These are phyloP conservation scores for Nemania serpens DNA, from an alignment of 2,329 filamentous ascomycete genomes.

Conservation along the genomic window DNA sequence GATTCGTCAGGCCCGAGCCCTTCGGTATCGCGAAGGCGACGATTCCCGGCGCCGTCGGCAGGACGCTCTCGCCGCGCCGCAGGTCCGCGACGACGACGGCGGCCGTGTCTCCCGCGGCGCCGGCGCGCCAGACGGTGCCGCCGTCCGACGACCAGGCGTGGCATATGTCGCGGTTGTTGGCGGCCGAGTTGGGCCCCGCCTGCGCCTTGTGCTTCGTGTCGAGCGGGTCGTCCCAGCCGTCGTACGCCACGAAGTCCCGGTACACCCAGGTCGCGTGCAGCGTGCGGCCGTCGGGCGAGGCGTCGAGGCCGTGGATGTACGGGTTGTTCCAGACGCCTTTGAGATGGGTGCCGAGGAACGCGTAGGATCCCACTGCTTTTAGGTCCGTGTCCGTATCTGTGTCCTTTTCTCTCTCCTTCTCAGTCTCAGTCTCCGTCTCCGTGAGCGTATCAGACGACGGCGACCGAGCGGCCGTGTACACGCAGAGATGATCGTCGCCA, in stretches of 20 bases:
- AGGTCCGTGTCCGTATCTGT: no score
- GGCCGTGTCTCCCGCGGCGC: no score
- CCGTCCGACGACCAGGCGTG: conserved; percentile 53
- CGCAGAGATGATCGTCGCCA: conserved; percentile 53
- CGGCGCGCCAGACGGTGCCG: conserved; percentile 50
- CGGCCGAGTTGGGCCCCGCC: conserved; percentile 48
- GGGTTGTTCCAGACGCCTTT: conserved; percentile 60
- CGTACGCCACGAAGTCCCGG: conserved; percentile 52
- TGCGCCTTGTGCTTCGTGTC: conserved; percentile 50
- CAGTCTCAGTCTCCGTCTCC: no score
- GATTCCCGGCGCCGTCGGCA: conserved; percentile 48
- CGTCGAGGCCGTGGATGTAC: conserved; percentile 55
- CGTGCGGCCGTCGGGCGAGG: conserved; percentile 33
- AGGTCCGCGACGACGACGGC: conserved; percentile 43
- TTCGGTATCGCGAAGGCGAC: conserved; percentile 52
- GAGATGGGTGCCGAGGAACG: conserved; percentile 46
- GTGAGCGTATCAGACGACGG: no score
- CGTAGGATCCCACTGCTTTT: conserved; percentile 42
- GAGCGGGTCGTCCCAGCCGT: conserved; percentile 47
- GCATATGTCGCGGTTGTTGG: conserved; percentile 56
- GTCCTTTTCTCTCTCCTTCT: no score
- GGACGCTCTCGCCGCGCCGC: conserved; percentile 45
- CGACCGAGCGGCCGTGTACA: conserved; percentile 44
- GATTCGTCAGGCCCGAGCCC: conserved; percentile 53
- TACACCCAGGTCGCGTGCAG: conserved; percentile 56